A percentile compares a stretch with the other conserved stretches of the same genome.
Conservation (phyloP, 2,329 filamentous ascomycete species). For the Talaromyces sp. region DNA sequence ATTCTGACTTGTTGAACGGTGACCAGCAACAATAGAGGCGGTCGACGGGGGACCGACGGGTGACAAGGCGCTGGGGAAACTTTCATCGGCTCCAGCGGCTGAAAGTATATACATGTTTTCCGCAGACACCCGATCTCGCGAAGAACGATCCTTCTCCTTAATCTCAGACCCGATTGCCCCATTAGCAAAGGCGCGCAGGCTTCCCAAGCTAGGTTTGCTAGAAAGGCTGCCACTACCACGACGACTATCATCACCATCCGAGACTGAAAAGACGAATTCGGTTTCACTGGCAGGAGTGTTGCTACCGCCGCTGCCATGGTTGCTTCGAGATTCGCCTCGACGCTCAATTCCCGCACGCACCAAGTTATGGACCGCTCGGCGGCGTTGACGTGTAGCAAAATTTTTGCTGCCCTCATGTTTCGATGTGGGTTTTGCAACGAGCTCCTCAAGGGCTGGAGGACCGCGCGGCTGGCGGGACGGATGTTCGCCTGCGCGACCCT, state of each 20-base stretch:
- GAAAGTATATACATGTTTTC: slow-evolving; percentile 47
- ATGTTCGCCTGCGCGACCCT: slow-evolving; percentile 89
- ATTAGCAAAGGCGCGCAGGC: slow-evolving; percentile 70
- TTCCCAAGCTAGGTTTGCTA: slow-evolving; percentile 67
- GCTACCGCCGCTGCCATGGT: slow-evolving; percentile 60
- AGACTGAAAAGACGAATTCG: slow-evolving; percentile 61
- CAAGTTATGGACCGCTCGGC: slow-evolving; percentile 84
- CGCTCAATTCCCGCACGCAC: slow-evolving; percentile 85
- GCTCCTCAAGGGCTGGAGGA: slow-evolving; percentile 85
- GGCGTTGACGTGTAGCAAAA: slow-evolving; percentile 86
- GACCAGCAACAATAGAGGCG: slow-evolving; percentile 43
- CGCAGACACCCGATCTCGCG: slow-evolving; percentile 52
- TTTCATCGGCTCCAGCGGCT: slow-evolving; percentile 60
- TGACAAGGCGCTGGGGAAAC: slow-evolving; percentile 39
- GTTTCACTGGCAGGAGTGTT: slow-evolving; percentile 87
- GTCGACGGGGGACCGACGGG: slow-evolving; percentile 32
- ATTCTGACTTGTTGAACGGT: slow-evolving; percentile 53
- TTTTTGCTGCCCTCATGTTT: slow-evolving; percentile 96
- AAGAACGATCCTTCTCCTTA: slow-evolving; percentile 59
- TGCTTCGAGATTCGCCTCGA: slow-evolving; percentile 65
- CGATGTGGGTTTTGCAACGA: slow-evolving; percentile 80
- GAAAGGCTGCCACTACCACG: slow-evolving; percentile 76
- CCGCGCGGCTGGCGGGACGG: slow-evolving; percentile 88
- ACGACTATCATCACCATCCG: slow-evolving; percentile 67
- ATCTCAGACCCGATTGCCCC: slow-evolving; percentile 85